phyloP scores from a whole-genome alignment of 2,329 filamentous ascomycete genomes.

The Stemphylium beticola region DNA sequence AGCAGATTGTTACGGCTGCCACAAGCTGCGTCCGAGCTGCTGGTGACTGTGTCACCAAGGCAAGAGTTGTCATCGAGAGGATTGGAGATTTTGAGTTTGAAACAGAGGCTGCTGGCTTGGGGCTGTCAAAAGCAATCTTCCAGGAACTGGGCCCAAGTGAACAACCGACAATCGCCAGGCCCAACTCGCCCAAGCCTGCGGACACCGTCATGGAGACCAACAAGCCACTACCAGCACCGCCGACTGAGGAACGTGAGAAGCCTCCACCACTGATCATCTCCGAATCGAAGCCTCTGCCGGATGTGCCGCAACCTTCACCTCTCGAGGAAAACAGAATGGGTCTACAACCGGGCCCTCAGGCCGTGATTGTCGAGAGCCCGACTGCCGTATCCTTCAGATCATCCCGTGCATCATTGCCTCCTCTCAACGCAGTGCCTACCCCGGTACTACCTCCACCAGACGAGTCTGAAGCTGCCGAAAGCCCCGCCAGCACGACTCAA shows the following conservation, averaged over 20 bases:
- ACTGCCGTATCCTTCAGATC: slow-evolving; percentile 51
- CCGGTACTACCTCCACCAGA: slow-evolving; percentile 36
- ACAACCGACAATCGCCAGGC: slow-evolving; percentile 16
- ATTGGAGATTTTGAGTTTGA: slow-evolving; percentile 88
- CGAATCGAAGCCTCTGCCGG: slow-evolving; percentile 72
- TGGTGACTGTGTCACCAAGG: slow-evolving; percentile 88
- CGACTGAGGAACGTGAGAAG: slow-evolving; percentile 45
- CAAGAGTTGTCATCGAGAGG: slow-evolving; percentile 82
- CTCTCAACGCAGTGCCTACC: slow-evolving; percentile 37
- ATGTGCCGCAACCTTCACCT: slow-evolving; percentile 60
- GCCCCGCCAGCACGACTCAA: slow-evolving; percentile 44
- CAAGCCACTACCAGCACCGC: slow-evolving; percentile 48
- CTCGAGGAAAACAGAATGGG: slow-evolving; percentile 34
- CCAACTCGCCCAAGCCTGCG: slow-evolving; percentile 15
- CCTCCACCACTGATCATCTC: slow-evolving; percentile 54
- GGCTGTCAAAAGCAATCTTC: slow-evolving; percentile 51
- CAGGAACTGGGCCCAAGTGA: slow-evolving; percentile 32
- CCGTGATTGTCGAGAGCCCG: slow-evolving; percentile 40
- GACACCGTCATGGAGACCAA: slow-evolving; percentile 37
- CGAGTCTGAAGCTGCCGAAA: slow-evolving; percentile 38
- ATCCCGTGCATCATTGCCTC: slow-evolving; percentile 57
- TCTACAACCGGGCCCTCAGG: slow-evolving; percentile 28
- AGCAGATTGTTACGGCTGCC: slow-evolving; percentile 75
- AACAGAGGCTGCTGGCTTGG: slow-evolving; percentile 44
- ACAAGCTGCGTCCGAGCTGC: slow-evolving; percentile 88